Evolutionary conservation across 1,284 basidiomycete species (phyloP), one percentile per base, ranked within the genome.

Genomic region (Sparassis latifolia): DNA sequence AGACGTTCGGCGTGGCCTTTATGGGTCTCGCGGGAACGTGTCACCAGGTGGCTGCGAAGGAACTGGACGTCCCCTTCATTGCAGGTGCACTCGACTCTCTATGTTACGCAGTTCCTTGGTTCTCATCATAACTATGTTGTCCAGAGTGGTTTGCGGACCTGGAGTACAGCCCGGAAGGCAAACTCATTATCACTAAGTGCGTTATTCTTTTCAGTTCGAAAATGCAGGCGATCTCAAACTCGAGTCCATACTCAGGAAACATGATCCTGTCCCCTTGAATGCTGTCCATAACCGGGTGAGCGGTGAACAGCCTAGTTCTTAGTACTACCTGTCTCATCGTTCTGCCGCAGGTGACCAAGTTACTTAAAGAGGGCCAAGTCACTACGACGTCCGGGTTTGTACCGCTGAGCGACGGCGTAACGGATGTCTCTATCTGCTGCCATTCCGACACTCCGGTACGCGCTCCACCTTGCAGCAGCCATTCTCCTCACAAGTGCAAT

Each of bases 111-210:
- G 20, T 20, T 20, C 20, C 20, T 20, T 20, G 20, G 20, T 20
- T 20, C 20, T 20, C 20, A 29, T 49, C 33, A 12, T 44, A 31
- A 29, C n/a, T 51, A n/a, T n/a, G n/a, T 3, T 10, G 2, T n/a
- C 50, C 40, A 82, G 80, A 83, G 57, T 83, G 79, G 77, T 83
- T 81, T 56, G 80, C 78, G 2, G 80, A 84, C 60, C 59, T 84
- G 27, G 76, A 80, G 7, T 84, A 84, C 52, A 73, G 64, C 42
- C 60, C 72, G 1, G 70, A 77, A 51, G 82, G 80, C 9, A 77
- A 75, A 53, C 64, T 81, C 12, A 55, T 83, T 30, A 79, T 83
- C 52, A 78, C 80, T 4, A 76, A 80, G 77, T 79, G 52, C 5
- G 71, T 47, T n/a, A 12, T 20, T 44, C 41, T 6, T 9, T 39